phyloP scores from a whole-genome alignment of 257 asterid species.

The Salvia splendens region DNA sequence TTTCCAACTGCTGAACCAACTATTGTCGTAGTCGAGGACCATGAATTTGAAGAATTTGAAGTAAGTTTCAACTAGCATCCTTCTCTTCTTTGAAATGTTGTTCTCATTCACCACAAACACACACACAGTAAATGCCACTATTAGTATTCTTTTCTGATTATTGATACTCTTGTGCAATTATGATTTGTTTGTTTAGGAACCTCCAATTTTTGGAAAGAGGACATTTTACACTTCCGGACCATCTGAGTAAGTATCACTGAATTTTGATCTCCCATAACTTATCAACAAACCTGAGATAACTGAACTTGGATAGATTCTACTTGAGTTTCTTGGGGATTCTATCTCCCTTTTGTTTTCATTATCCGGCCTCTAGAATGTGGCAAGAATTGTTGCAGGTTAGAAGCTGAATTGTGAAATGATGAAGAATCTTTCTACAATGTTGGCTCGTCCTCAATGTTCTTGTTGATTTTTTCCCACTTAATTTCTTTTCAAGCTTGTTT shows the following conservation, averaged over 20 bases:
- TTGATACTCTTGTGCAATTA: conserved; percentile 17
- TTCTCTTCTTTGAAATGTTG: conserved; percentile 5
- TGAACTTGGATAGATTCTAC: background rate
- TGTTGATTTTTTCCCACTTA: no score
- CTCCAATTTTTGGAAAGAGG: conserved; percentile 90
- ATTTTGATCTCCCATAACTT: conserved; percentile 8
- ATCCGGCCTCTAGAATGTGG: background rate
- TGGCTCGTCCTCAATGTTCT: no score
- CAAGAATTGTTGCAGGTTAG: background rate
- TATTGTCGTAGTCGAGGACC: conserved; percentile 62
- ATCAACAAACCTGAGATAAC: background rate
- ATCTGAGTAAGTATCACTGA: conserved; percentile 68
- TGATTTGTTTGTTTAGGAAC: conserved; percentile 58
- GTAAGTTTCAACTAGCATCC: conserved; percentile 37
- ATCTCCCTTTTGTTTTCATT: background rate
- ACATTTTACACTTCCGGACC: conserved; percentile 67
- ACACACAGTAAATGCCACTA: background rate
- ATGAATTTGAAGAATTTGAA: conserved; percentile 85
- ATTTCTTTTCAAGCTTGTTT: background rate
- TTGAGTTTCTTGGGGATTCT: background rate
- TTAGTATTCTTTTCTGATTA: conserved; percentile 5
- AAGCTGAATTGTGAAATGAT: background rate
- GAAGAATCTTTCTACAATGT: no score
- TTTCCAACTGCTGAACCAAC: conserved; percentile 61
- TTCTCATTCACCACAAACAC: background rate